These are phyloP conservation scores for Cladophialophora bantiana DNA, from an alignment of 2,329 filamentous ascomycete genomes.

Conservation along the genomic window DNA sequence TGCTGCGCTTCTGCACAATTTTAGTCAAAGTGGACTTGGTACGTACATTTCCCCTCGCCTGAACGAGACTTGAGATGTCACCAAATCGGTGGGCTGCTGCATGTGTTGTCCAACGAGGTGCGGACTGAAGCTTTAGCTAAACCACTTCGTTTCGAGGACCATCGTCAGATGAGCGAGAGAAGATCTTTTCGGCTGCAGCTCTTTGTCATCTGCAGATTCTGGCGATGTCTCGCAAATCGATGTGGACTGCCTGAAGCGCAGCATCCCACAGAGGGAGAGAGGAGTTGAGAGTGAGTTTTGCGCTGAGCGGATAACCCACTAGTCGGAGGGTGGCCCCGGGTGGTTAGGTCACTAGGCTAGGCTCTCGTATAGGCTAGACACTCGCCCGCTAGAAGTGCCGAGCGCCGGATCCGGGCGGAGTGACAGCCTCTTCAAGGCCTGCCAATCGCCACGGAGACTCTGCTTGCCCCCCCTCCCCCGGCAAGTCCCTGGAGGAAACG, in stretches of 20 bases:
- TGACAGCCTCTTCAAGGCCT: not conserved
- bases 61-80: not conserved
- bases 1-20: slow-evolving; percentile 15
- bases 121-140: not conserved
- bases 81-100: slow-evolving; percentile 1
- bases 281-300: slow-evolving; percentile 14
- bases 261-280: not conserved
- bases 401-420: not conserved
- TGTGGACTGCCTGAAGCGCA: not conserved
- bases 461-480: slow-evolving; percentile 14
- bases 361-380: not conserved
- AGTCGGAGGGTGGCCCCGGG: not conserved
- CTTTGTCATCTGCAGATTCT: not conserved
- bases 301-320: not conserved
- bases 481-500: slow-evolving; percentile 10
- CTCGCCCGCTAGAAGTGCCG: not conserved
- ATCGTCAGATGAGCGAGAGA: not conserved
- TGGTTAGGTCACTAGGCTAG: not conserved
- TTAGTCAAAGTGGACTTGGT: slow-evolving; percentile 13
- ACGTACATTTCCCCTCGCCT: slow-evolving; percentile 20
- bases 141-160: not conserved
- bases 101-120: slow-evolving; percentile 9
- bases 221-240: not conserved
- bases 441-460: slow-evolving; percentile 4
- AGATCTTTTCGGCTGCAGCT: not conserved